phyloP scores from a whole-genome alignment of 805 yeast species.

The Lachancea waltii region DNA sequence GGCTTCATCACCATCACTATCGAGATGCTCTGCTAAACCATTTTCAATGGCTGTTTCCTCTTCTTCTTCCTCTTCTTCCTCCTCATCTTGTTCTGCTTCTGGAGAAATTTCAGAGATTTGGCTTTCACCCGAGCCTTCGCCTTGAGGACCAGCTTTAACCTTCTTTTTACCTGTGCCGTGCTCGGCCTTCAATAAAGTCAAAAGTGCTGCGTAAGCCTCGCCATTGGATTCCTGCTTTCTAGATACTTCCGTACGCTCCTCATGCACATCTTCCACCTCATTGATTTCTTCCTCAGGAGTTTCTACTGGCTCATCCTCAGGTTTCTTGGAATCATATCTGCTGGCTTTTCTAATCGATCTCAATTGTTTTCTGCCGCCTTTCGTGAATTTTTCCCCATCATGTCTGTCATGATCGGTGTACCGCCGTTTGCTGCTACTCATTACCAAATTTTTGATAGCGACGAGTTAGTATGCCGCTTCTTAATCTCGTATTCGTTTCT shows the following conservation, averaged over 20 bases:
- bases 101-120: no score
- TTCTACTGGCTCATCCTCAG: constrained; percentile 15
- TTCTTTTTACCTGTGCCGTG: constrained; percentile 27
- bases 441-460: neutral
- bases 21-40: constrained; percentile 13
- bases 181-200: constrained; percentile 52
- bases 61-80: constrained; percentile 20
- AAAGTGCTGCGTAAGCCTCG: constrained; percentile 56
- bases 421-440: constrained; percentile 2
- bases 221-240: neutral
- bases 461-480: neutral
- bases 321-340: constrained; percentile 5
- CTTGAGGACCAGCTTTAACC: constrained; percentile 28
- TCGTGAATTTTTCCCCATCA: constrained; percentile 8
- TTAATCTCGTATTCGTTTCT: neutral
- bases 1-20: constrained; percentile 10
- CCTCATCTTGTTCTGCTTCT: no score
- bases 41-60: constrained; percentile 22
- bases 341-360: constrained; percentile 52
- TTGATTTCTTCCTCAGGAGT: constrained; percentile 7
- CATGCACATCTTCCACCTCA: constrained; percentile 17
- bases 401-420: neutral
- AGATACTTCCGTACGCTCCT: constrained; percentile 26
- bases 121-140: no score
- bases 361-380: constrained; percentile 54